Conservation (phyloP, 306 rosid species). For the apple (Malus domestica) region DNA sequence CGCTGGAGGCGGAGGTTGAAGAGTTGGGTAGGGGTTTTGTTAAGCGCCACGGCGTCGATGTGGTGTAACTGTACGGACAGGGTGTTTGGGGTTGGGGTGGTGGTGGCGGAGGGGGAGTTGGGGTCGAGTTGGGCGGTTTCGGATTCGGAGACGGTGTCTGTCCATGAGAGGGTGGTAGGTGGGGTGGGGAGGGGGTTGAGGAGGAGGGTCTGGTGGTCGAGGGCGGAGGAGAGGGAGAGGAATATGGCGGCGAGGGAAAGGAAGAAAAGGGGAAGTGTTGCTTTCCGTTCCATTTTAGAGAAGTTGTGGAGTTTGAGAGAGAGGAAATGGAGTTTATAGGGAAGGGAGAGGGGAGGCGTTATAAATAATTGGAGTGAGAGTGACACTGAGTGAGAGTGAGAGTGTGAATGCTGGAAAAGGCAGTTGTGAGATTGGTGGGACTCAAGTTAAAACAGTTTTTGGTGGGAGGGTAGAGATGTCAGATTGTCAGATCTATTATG, state of each 20-base stretch:
- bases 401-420: background rate
- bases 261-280: slow-evolving; percentile 4
- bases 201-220: slow-evolving; percentile 29
- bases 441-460: background rate
- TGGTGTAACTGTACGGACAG: slow-evolving; percentile 54
- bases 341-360: background rate
- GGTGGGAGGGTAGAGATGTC: slow-evolving; percentile 2
- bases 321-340: background rate
- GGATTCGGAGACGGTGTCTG: slow-evolving; percentile 27
- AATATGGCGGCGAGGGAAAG: slow-evolving; percentile 19
- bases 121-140: slow-evolving; percentile 19
- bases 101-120: background rate
- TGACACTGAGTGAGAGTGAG: background rate
- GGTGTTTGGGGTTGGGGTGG: background rate
- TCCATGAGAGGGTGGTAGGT: slow-evolving; percentile 37
- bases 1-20: slow-evolving; percentile 60
- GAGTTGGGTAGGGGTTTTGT: slow-evolving; percentile 56
- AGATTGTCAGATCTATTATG: background rate
- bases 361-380: slow-evolving; percentile 6
- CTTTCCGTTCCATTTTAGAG: slow-evolving; percentile 34
- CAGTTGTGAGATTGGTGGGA: background rate
- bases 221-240: slow-evolving; percentile 29
- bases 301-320: background rate
- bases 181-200: slow-evolving; percentile 42
- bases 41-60: slow-evolving; percentile 46